These are phyloP conservation scores for Beta lomatogona DNA, from an alignment of 179 eudicot genomes.

Conservation along the genomic window DNA sequence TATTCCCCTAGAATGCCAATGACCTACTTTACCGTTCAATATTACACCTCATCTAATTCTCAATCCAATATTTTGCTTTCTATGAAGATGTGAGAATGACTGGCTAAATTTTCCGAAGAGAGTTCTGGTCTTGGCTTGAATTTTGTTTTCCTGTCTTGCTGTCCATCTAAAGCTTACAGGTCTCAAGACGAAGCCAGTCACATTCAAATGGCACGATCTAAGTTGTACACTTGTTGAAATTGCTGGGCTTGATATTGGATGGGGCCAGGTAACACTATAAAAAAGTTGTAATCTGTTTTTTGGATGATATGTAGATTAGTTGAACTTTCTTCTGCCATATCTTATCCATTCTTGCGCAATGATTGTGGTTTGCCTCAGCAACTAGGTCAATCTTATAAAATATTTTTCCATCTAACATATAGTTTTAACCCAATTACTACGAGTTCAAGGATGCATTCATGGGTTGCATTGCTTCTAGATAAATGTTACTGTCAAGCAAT, in stretches of 20 bases:
- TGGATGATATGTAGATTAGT: not conserved
- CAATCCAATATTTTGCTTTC: not conserved
- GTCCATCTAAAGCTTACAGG: slow-evolving; percentile 70
- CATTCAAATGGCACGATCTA: slow-evolving; percentile 58
- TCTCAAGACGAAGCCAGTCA: slow-evolving; percentile 62
- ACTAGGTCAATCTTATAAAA: not conserved
- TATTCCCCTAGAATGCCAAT: not conserved
- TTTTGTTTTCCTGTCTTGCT: not conserved
- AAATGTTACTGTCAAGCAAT: not conserved
- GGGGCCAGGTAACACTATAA: slow-evolving; percentile 77
- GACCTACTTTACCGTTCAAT: not conserved
- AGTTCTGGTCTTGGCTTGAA: not conserved
- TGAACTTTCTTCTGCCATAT: not conserved
- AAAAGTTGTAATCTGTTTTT: not conserved
- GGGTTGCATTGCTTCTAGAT: not conserved
- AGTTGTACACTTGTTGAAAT: slow-evolving; percentile 68
- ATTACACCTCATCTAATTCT: not conserved
- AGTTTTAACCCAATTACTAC: not conserved
- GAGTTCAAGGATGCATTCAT: slow-evolving; percentile 11
- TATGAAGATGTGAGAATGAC: not conserved
- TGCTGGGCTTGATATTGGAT: slow-evolving; percentile 93
- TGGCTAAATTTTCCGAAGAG: not conserved
- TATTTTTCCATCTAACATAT: not conserved
- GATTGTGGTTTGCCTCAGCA: not conserved
- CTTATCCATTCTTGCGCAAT: not conserved